Evolutionary conservation across 768 basidiomycete genomes (phyloP).

Genomic region (Calocybe cyanea): DNA sequence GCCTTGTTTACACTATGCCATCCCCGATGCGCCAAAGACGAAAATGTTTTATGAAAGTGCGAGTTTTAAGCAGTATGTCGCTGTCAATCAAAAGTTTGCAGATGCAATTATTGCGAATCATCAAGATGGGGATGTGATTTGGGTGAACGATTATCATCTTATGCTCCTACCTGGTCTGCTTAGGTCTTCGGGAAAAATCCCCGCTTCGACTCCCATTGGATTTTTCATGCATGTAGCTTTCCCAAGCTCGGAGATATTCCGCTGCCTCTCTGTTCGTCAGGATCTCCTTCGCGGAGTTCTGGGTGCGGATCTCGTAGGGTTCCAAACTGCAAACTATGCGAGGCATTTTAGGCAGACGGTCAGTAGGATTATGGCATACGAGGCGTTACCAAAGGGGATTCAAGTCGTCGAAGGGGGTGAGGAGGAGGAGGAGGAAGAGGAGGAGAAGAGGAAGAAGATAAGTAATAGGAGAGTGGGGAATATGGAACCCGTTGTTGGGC

Average conservation of each 20-base stretch:
- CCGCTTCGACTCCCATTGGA: constrained; percentile 61
- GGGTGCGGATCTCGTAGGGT: constrained; percentile 90
- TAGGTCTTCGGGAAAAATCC: constrained; percentile 57
- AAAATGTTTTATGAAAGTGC: constrained; percentile 78
- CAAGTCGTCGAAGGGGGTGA: constrained; percentile 45
- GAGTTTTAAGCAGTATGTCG: constrained; percentile 80
- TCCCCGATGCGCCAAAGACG: constrained; percentile 85
- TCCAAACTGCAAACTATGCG: constrained; percentile 84
- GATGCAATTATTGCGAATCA: constrained; percentile 76
- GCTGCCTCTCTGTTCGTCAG: constrained; percentile 78
- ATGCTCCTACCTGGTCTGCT: constrained; percentile 89
- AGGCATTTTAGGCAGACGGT: constrained; percentile 87
- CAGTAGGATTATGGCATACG: constrained; percentile 71
- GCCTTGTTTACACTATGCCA: constrained; percentile 84
- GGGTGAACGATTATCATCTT: constrained; percentile 96
- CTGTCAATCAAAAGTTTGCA: constrained; percentile 90
- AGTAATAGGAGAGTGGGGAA: too few species aligned
- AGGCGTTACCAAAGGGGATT: constrained; percentile 82
- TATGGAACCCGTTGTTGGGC: constrained; percentile 6
- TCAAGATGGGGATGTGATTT: constrained; percentile 86
- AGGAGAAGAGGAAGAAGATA: too few species aligned
- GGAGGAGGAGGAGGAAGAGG: constrained; percentile 14
- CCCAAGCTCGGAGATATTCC: constrained; percentile 93
- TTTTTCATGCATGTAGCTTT: constrained; percentile 99
- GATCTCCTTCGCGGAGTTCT: constrained; percentile 83